Percentiles rank a stretch among this genome's conserved stretches.
Evolutionary conservation across 257 asterid genomes (phyloP).

Genomic region (Asclepias syriaca): DNA sequence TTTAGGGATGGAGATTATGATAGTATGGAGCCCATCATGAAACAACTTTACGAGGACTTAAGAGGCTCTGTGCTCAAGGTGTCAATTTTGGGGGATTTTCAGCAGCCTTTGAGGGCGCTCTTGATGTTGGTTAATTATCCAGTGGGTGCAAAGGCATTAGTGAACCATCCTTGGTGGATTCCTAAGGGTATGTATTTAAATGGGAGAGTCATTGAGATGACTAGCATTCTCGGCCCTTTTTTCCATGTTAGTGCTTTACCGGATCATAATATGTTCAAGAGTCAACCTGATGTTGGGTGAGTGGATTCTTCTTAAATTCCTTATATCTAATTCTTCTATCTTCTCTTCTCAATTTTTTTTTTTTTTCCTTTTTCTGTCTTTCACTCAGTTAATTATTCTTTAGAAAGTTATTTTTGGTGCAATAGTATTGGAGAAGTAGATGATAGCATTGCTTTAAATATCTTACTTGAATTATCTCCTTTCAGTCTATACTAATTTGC

Average conservation of each 20-base stretch:
- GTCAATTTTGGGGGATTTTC: constrained; percentile 87
- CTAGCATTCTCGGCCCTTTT: constrained; percentile 90
- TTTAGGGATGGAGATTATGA: constrained; percentile 80
- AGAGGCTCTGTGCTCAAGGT: constrained; percentile 84
- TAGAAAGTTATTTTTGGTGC: not conserved
- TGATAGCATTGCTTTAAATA: not conserved
- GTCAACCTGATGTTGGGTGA: constrained; percentile 95
- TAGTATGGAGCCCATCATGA: constrained; percentile 68
- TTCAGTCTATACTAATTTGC: not conserved
- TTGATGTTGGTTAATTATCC: constrained; percentile 63
- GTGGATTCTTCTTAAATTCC: constrained; percentile 17
- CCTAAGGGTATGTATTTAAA: constrained; percentile 69
- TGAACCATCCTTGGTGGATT: constrained; percentile 95
- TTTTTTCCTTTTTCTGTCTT: not conserved
- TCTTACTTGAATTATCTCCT: not conserved
- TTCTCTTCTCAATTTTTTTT: not conserved
- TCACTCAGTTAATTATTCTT: not conserved
- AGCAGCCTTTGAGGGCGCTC: constrained; percentile 82
- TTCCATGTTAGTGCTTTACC: constrained; percentile 96
- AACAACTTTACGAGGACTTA: constrained; percentile 84
- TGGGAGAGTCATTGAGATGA: constrained; percentile 95
- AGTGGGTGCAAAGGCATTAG: constrained; percentile 76
- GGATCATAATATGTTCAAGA: constrained; percentile 75
- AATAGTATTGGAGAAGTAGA: not conserved
- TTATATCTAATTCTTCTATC: not conserved